Evolutionary conservation across 306 rosid species (phyloP), one percentile per base, ranked within the genome.

Genomic region (Medicago arabica): DNA sequence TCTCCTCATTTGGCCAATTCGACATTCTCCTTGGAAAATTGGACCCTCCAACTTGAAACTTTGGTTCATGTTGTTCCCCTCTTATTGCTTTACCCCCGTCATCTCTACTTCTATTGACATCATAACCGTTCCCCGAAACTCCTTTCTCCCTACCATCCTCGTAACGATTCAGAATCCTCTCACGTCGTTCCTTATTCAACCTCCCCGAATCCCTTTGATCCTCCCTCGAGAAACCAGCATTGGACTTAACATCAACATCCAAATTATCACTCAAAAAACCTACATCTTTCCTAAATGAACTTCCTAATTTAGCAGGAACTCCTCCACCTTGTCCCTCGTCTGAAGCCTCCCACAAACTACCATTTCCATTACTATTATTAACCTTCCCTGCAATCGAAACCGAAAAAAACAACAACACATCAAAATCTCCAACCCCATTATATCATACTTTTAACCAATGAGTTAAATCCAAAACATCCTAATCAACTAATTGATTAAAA

Each of bases 311-410:
- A 19, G 71, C 85, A 67, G 80, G 74, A 85, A 71, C 87, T 51
- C 80, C 89, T 58, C 68, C 84, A 66, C 69, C 79, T 78, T 75
- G 79, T 60, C 86, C 92, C 78, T 92, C 97, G 28, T 89, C 99
- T 7, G 89, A 86, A 38, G 83, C 82, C 81, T 83, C 90, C 43
- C 90, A 87, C 72, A 84, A 70, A 80, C 77, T 63, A 43, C 88
- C 93, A 71, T 71, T 81, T 77, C 85, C 87, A 72, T 68, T 81
- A 80, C 85, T 86, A 74, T 85, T 82, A 61, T 83, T 82, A 64
- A 61, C 77, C 79, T 89, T 92, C 15, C 93, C 99, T 96, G 91
- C 82, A 65, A 87, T 75, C 13, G 21, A 54, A 83, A 34, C 28
- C 4, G 38, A 72, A 59, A 74, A 71, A 28, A 44, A 65, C 49